A percentile compares a stretch with the other conserved stretches of the same genome.
Evolutionary conservation across 495 filamentous ascomycete species (phyloP).

Genomic region (Echria macrotheca): DNA sequence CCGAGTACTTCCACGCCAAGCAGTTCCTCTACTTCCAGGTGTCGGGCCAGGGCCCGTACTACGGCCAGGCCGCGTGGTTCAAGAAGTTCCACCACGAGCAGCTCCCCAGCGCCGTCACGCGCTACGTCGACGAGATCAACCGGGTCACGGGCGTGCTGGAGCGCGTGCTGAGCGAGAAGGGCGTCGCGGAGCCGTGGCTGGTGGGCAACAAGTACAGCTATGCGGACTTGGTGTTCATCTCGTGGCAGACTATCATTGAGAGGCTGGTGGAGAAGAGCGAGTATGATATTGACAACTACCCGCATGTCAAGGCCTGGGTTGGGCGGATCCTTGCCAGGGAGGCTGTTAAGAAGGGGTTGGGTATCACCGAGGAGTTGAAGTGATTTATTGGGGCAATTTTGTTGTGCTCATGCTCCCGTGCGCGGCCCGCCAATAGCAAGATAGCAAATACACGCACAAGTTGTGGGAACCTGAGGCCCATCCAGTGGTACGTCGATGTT

Average conservation of each 20-base stretch:
- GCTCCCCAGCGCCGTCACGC: slow-evolving; percentile 52
- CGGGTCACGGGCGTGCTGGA: slow-evolving; percentile 59
- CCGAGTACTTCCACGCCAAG: slow-evolving; percentile 49
- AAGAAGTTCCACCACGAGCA: slow-evolving; percentile 50
- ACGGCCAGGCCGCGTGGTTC: slow-evolving; percentile 51
- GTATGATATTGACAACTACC: slow-evolving; percentile 21
- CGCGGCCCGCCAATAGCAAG: neutral
- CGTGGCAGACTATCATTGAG: slow-evolving; percentile 43
- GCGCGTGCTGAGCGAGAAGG: slow-evolving; percentile 40
- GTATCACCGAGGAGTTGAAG: neutral
- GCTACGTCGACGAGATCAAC: slow-evolving; percentile 56
- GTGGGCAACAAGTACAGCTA: slow-evolving; percentile 56
- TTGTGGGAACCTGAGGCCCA: neutral
- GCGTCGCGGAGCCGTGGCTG: slow-evolving; percentile 42
- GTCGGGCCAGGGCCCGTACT: slow-evolving; percentile 66
- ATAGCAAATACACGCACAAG: neutral
- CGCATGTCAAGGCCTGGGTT: slow-evolving; percentile 35
- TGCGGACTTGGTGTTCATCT: slow-evolving; percentile 54
- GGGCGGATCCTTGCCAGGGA: slow-evolving; percentile 17
- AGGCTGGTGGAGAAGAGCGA: slow-evolving; percentile 13
- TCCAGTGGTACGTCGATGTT: too few species aligned
- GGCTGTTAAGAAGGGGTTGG: slow-evolving; percentile 1
- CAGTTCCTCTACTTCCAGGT: slow-evolving; percentile 67
- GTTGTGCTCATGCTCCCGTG: neutral
- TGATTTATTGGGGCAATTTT: neutral